Conservation (phyloP, 2,329 filamentous ascomycete species). For the Herpotrichia juniperi region DNA sequence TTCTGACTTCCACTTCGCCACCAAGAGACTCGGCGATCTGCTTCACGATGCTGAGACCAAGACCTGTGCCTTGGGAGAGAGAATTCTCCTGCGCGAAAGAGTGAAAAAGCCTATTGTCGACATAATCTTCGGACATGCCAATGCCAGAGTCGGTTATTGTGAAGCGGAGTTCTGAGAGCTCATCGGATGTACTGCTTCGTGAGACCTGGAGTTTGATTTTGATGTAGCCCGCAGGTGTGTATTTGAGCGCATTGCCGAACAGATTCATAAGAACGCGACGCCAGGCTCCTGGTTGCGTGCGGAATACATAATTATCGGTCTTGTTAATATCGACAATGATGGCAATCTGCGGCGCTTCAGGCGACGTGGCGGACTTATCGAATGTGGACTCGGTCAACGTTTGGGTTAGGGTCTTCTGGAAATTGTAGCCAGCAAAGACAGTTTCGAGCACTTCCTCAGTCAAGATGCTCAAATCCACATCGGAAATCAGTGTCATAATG, state of each 20-base stretch:
- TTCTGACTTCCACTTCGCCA: constrained; percentile 45
- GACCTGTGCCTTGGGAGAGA: constrained; percentile 45
- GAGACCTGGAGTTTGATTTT: constrained; percentile 43
- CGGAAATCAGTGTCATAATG: constrained; percentile 41
- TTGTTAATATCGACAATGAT: constrained; percentile 45
- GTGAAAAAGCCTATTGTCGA: constrained; percentile 43
- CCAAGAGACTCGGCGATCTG: constrained; percentile 45
- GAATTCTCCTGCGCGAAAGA: constrained; percentile 49
- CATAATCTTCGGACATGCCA: constrained; percentile 48
- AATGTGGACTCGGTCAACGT: constrained; percentile 18
- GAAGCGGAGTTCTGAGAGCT: constrained; percentile 35
- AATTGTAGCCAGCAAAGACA: constrained; percentile 44
- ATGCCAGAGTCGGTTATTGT: constrained; percentile 47
- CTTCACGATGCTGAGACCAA: constrained; percentile 48
- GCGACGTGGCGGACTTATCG: constrained; percentile 22
- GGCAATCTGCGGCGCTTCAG: constrained; percentile 27
- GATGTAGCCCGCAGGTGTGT: constrained; percentile 44
- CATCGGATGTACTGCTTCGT: constrained; percentile 22
- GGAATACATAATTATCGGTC: constrained; percentile 42
- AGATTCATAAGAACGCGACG: constrained; percentile 48
- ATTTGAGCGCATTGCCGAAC: constrained; percentile 49
- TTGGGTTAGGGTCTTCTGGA: constrained; percentile 36
- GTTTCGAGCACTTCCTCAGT: constrained; percentile 46
- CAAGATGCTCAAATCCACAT: constrained; percentile 42
- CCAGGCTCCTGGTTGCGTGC: constrained; percentile 47